Base-by-base conservation (phyloP, 345 rosid genomes). In the Isatis tinctoria region DNA sequence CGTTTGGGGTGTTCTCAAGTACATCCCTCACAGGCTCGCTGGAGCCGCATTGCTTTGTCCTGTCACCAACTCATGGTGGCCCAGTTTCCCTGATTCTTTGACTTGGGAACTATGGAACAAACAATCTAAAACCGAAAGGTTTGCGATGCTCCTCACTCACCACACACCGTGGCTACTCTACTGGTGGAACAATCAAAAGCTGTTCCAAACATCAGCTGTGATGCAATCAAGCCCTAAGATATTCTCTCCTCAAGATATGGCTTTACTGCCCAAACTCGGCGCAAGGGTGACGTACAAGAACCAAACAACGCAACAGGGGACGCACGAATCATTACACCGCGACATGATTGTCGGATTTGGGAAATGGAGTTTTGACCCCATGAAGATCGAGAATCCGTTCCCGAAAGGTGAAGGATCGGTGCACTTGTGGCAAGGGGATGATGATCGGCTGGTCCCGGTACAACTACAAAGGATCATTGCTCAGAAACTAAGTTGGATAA, bases 371-470 rank as follows among this genome's bases (percentile, higher is more conserved):
- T 89, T 87, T 3, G 85, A 82, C 17, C 91, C 85, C 0, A 80
- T 82, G 76, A 83, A 78, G 53, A 41, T 89, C 14, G 82, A 81
- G 60, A 87, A 81, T 18, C 80, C 88, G 10, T 87, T 84, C 60
- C 87, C 88, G 0, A 81, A 85, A 8, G 72, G 67, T 17, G 84
- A 82, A 65, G 84, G 87, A 10, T 82, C 75, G 0, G 83, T 87
- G 14, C 90, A 89, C 37, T 26, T 87, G 37, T 87, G 88, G 95
- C 95, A 87, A 33, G 95, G 91, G 1, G 84, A 84, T 9, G 83
- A 87, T 52, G 95, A 89, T 73, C 13, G 67, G 44, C 67, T 89
- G 0, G 85, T 85, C 22, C 87, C 95, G 2, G 67, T 80, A 26
- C 76, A 54, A 10, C 75, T 89, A 74, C 89, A 87, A 52, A 80